Base-by-base conservation (phyloP, 2,329 filamentous ascomycete genomes). In the Paramyrothecium roridum region DNA sequence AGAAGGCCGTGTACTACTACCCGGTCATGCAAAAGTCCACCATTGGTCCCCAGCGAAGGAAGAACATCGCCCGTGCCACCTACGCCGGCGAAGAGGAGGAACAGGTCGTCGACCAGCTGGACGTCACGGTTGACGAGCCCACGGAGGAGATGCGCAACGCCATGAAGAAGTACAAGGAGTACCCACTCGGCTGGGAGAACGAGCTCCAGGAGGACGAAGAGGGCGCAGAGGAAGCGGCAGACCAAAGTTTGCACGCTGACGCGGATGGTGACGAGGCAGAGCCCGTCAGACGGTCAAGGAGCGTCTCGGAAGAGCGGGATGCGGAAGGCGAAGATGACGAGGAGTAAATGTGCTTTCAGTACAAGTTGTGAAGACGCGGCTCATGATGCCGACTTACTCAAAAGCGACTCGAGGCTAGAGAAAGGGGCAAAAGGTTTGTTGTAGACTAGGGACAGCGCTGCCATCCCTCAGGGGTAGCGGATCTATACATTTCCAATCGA, bases 1-100 rank as follows among this genome's bases (percentile, higher is more conserved):
- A 83, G 59, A 83, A 82, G 67, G 85, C 79, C 8, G 82, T 80
- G 13, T 88, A 86, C 69, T 89, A 88, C 70, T 89, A 88, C 63
- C 86, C 86, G 3, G 78, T 89, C 59, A 82, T 88, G 72, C 84
- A 88, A 69, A 81, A 83, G 53, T 83, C 79, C 49, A 77, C 78
- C 21, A 83, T 89, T 63, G 78, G 84, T 48, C 84, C 83, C 30
- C 84, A 86, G 70, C 80, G 85, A 56, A 81, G 78, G 57, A 86
- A 83, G 76, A 85, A 85, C 65, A 85, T 87, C 60, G 79, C 82
- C 48, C 80, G 81, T 49, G 81, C 75, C 33, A 73, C 74, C 48
- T 67, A 78, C 26, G 63, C 62, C 37, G 68, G 75, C 30, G 76
- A 80, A 37, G 75, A 80, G 53, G 76, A 80, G 55, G 77, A 80